These are phyloP conservation scores for Rubroshorea leprosula DNA, from an alignment of 345 rosid genomes.

Conservation along the genomic window DNA sequence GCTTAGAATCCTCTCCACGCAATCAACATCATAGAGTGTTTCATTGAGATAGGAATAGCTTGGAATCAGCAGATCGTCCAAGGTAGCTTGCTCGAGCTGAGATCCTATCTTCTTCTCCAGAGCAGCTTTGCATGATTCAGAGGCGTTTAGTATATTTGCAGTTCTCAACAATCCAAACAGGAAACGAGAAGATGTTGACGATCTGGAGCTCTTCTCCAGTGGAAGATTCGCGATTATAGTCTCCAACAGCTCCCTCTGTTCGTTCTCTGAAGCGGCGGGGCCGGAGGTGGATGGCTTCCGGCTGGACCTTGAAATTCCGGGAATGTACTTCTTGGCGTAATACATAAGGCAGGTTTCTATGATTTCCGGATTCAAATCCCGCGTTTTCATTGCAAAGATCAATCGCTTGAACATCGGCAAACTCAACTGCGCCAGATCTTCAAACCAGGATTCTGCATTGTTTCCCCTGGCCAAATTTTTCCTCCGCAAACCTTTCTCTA, in stretches of 20 bases:
- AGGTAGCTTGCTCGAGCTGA: slow-evolving; percentile 76
- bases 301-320: slow-evolving; percentile 65
- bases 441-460: slow-evolving; percentile 58
- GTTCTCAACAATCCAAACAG: slow-evolving; percentile 72
- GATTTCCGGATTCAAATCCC: slow-evolving; percentile 53
- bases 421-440: slow-evolving; percentile 57
- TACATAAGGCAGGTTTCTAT: slow-evolving; percentile 74
- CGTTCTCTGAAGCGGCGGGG: slow-evolving; percentile 44
- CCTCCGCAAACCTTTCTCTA: slow-evolving; percentile 39
- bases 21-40: slow-evolving; percentile 90
- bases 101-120: slow-evolving; percentile 79
- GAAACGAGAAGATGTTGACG: slow-evolving; percentile 49
- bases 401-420: slow-evolving; percentile 48
- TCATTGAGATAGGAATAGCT: slow-evolving; percentile 93
- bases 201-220: slow-evolving; percentile 46
- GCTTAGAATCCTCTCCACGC: slow-evolving; percentile 73
- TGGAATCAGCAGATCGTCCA: slow-evolving; percentile 88
- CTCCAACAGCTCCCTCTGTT: slow-evolving; percentile 77
- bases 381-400: slow-evolving; percentile 53
- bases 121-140: slow-evolving; percentile 50
- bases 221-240: slow-evolving; percentile 61
- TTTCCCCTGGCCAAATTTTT: slow-evolving; percentile 26
- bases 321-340: slow-evolving; percentile 74
- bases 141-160: slow-evolving; percentile 73
- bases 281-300: slow-evolving; percentile 57